Evolutionary conservation across 768 basidiomycete genomes (phyloP), one percentile per base, ranked within the genome.

Genomic region (Calocybe gangraenosa): DNA sequence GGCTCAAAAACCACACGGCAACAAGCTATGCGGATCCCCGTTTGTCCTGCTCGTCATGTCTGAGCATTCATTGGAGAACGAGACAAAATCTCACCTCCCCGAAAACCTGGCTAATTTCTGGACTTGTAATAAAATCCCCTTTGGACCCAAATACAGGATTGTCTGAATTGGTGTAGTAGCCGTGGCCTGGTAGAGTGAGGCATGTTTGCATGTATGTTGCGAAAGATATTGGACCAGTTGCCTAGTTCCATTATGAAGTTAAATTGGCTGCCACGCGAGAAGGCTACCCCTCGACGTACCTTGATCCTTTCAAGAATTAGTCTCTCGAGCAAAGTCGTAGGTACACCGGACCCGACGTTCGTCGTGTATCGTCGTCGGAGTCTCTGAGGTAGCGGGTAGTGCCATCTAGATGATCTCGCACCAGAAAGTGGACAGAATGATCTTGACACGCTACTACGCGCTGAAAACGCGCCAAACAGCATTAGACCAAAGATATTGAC

Each of bases 81-180:
- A n/a, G n/a, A 46, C 28, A 8, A 32, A 35, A 13, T 63, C 79
- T 52, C 59, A 93, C 95, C 82, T 99, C 95, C 48, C 96, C 96
- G 61, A 98, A 98, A 0, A 90, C 80, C 61, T 97, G 93, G 55
- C 82, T 89, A 42, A 99, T 97, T 63, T 99, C 96, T 1, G 95
- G 96, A 55, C 88, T 92, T 9, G 96, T 99, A 17, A 88, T 86
- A 58, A 98, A 99, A 69, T 99, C 96, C 4, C 96, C 96, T 33
- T 74, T 71, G 0, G 79, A 51, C 10, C 96, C 96, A 57, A 99
- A 91, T 2, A 98, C 84, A 34, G 79, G 73, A 46, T 88, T 74
- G 11, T 71, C 57, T 0, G 78, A 65, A 30, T 82, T 85, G 71
- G 87, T 90, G 69, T 98, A 98, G 66, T 98, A 99, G 1, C 96